phyloP scores from a whole-genome alignment of 176 grass and related monocot genomes.

The Saccharum spontaneum region DNA sequence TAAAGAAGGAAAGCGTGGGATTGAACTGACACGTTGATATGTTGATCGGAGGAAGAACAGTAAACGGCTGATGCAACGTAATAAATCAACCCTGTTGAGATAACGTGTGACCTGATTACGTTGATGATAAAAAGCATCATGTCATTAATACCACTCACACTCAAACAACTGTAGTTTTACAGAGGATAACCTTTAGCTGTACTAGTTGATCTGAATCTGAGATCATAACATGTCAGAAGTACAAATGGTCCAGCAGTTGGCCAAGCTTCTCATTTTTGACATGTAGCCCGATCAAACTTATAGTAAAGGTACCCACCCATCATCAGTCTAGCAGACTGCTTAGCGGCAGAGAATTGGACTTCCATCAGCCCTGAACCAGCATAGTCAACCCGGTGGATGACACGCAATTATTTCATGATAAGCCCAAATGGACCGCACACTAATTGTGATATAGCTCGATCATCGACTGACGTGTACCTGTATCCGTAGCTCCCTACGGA shows the following conservation, averaged over 20 bases:
- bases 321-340: background rate
- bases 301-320: background rate
- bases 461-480: conserved; percentile 24
- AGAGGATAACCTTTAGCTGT: background rate
- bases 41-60: background rate
- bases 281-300: background rate
- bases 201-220: background rate
- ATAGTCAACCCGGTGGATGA: background rate
- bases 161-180: background rate
- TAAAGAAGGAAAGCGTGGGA: background rate
- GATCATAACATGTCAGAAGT: background rate
- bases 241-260: background rate
- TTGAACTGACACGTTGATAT: background rate
- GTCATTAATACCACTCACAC: background rate
- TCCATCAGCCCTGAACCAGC: background rate
- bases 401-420: conserved; percentile 25
- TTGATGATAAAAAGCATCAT: background rate
- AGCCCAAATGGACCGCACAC: conserved; percentile 10
- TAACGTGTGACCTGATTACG: background rate
- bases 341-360: background rate
- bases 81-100: background rate
- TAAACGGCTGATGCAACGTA: background rate
- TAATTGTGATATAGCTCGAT: conserved; percentile 13
- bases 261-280: background rate
- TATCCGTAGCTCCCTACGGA: conserved; percentile 29